These are phyloP conservation scores for Alternaria hordeiaustralica DNA, from an alignment of 2,329 filamentous ascomycete genomes.

Conservation along the genomic window DNA sequence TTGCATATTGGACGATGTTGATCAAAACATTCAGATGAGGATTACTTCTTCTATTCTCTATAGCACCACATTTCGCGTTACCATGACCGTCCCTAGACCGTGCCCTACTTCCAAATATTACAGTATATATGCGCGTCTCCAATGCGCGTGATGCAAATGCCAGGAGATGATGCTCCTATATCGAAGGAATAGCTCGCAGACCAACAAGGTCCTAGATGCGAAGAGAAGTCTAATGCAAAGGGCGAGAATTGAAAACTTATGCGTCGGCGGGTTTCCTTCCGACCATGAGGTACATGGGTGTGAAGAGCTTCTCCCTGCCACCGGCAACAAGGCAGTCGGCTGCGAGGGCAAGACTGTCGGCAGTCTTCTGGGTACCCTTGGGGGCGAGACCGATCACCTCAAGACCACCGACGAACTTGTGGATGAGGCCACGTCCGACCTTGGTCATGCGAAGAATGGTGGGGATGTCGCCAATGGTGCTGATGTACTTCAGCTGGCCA, in stretches of 20 bases:
- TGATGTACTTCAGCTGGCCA: constrained; percentile 83
- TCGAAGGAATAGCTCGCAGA: constrained; percentile 23
- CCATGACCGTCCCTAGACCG: constrained; percentile 28
- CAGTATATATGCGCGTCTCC: constrained; percentile 32
- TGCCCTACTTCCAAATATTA: constrained; percentile 31
- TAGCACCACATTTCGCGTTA: constrained; percentile 23
- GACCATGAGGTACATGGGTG: constrained; percentile 98
- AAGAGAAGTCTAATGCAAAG: constrained; percentile 29
- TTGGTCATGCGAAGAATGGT: constrained; percentile 90
- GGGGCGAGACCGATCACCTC: constrained; percentile 80
- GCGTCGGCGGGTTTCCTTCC: constrained; percentile 75
- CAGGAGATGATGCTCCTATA: constrained; percentile 15
- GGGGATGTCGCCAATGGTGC: constrained; percentile 77
- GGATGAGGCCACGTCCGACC: constrained; percentile 75
- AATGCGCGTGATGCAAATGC: constrained; percentile 24
- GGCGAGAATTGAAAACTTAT: constrained; percentile 24
- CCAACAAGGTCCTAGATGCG: constrained; percentile 13
- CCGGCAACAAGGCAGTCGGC: constrained; percentile 87
- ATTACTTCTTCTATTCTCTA: constrained; percentile 12
- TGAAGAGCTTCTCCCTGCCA: constrained; percentile 89
- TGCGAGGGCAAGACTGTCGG: constrained; percentile 81
- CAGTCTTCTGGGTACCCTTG: constrained; percentile 89
- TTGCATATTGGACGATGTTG: neutral
- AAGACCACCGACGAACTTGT: constrained; percentile 76
- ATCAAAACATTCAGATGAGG: neutral